Percentiles rank a stretch among this genome's conserved stretches.
These are phyloP conservation scores for Orbilia ellipsospora DNA, from an alignment of 2,329 filamentous ascomycete genomes.

Conservation along the genomic window DNA sequence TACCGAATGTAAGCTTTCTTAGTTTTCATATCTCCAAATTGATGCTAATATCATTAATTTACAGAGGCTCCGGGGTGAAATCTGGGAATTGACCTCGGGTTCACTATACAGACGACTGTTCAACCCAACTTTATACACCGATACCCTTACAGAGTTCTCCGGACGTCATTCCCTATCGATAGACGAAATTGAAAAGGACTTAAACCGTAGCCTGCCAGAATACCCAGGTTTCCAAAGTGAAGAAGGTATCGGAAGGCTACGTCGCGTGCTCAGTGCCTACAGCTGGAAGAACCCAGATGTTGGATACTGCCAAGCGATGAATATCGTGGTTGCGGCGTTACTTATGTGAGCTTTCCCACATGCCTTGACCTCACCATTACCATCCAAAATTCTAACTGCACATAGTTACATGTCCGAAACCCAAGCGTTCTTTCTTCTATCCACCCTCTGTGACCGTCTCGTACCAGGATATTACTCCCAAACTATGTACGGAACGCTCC, in stretches of 20 bases:
- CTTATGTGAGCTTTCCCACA: slow-evolving; percentile 73
- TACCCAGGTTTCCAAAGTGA: slow-evolving; percentile 97
- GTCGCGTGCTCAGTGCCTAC: slow-evolving; percentile 93
- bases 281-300: slow-evolving; percentile 97
- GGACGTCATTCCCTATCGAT: slow-evolving; percentile 93
- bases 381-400: slow-evolving; percentile 50
- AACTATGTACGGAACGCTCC: slow-evolving; percentile 97
- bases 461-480: slow-evolving; percentile 97
- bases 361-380: slow-evolving; percentile 8
- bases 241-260: slow-evolving; percentile 88
- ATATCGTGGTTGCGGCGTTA: slow-evolving; percentile 97
- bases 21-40: background rate
- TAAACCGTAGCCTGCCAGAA: slow-evolving; percentile 95
- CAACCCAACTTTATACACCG: slow-evolving; percentile 81
- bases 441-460: slow-evolving; percentile 88
- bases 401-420: slow-evolving; percentile 89
- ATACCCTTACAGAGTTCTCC: slow-evolving; percentile 84
- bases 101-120: slow-evolving; percentile 89
- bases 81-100: slow-evolving; percentile 94
- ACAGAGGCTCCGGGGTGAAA: slow-evolving; percentile 82
- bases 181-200: slow-evolving; percentile 98
- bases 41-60: background rate
- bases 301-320: slow-evolving; percentile 99
- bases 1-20: slow-evolving; percentile 74
- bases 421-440: slow-evolving; percentile 94